A percentile compares a stretch with the other conserved stretches of the same genome.
phyloP scores from a whole-genome alignment of 306 rosid species.

The Betula pendula region DNA sequence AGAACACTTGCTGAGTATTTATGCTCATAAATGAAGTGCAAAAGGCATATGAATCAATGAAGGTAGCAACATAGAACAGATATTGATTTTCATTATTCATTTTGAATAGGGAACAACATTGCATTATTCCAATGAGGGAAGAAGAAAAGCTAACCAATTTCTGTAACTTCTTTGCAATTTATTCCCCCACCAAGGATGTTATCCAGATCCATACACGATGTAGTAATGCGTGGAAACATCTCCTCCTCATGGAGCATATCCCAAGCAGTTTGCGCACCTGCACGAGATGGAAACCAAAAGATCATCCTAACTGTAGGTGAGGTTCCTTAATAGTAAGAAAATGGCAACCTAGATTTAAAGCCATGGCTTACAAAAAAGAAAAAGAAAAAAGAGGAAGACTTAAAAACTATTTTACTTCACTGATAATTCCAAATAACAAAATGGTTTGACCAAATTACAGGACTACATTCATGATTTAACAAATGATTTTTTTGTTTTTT shows the following conservation, averaged over 20 bases:
- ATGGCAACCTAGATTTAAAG: not conserved
- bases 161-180: conserved; percentile 84
- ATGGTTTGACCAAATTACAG: not conserved
- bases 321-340: not conserved
- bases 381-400: not conserved
- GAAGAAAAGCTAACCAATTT: conserved; percentile 62
- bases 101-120: not conserved
- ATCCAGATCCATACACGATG: conserved; percentile 80
- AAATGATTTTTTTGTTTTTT: not conserved
- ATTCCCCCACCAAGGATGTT: conserved; percentile 89
- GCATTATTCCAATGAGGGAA: not conserved
- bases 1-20: conserved; percentile 16
- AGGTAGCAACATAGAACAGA: not conserved
- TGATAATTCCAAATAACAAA: not conserved
- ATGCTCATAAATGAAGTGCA: conserved; percentile 7
- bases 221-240: conserved; percentile 54
- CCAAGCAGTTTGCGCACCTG: conserved; percentile 93
- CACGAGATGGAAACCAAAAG: conserved; percentile 17
- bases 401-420: not conserved
- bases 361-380: not conserved
- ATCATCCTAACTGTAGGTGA: not conserved
- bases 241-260: conserved; percentile 81
- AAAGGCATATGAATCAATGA: not conserved
- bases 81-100: not conserved
- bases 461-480: not conserved